Conservation (phyloP, 495 filamentous ascomycete genomes). For the Neurospora sp. region DNA sequence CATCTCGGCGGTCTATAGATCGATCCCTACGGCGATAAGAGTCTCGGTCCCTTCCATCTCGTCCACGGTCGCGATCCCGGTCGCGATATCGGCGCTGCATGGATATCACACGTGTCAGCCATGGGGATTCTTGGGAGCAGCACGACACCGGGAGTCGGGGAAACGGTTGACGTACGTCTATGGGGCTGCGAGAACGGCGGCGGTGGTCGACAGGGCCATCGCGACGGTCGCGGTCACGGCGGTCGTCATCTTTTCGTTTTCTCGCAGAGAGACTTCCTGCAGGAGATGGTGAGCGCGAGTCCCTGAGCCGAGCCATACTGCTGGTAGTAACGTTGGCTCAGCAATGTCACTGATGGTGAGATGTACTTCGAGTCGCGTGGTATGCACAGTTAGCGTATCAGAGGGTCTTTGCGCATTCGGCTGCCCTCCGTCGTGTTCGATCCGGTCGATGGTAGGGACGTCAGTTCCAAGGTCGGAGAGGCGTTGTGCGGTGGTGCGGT, state of each 20-base stretch:
- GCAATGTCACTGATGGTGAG: constrained; percentile 53
- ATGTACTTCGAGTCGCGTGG: constrained; percentile 39
- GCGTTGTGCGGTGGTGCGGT: neutral
- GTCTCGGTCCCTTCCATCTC: constrained; percentile 50
- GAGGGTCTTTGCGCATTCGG: constrained; percentile 1
- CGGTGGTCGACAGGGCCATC: constrained; percentile 46
- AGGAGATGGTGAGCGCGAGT: constrained; percentile 93
- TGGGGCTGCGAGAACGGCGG: constrained; percentile 59
- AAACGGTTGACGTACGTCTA: constrained; percentile 46
- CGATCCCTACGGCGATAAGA: constrained; percentile 60
- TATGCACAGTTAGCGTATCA: constrained; percentile 14
- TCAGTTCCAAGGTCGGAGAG: neutral
- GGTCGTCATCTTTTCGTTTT: constrained; percentile 70
- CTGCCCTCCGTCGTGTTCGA: neutral
- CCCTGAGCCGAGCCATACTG: constrained; percentile 83
- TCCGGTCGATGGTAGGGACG: neutral
- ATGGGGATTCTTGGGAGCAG: constrained; percentile 1
- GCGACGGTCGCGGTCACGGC: constrained; percentile 56
- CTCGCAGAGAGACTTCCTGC: constrained; percentile 78
- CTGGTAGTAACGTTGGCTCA: constrained; percentile 27
- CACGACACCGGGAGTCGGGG: neutral
- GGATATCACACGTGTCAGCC: constrained; percentile 22
- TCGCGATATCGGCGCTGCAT: constrained; percentile 46
- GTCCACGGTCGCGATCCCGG: constrained; percentile 37
- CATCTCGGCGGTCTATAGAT: constrained; percentile 64